Percentiles rank a stretch among this genome's conserved stretches.
These are phyloP conservation scores for Hanseniaspora sp. DNA, from an alignment of 1,139 yeast species.

Conservation along the genomic window DNA sequence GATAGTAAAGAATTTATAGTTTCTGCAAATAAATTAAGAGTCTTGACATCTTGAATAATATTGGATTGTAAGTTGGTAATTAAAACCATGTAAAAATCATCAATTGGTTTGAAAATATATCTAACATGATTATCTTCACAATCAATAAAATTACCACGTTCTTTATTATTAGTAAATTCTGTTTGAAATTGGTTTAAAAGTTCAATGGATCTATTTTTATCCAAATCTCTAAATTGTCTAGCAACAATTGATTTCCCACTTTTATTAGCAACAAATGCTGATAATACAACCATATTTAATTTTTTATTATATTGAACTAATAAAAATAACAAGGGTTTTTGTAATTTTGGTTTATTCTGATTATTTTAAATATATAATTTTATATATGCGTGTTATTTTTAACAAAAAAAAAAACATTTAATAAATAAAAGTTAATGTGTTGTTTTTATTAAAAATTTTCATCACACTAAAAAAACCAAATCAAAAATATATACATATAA, in stretches of 20 bases:
- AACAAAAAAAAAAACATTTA: no score
- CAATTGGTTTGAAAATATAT: constrained; percentile 91
- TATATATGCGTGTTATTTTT: background rate
- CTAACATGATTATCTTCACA: constrained; percentile 64
- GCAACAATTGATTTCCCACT: constrained; percentile 90
- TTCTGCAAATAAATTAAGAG: constrained; percentile 75
- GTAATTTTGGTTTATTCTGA: no score
- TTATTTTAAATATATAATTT: background rate
- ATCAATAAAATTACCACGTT: constrained; percentile 91
- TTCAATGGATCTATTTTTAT: constrained; percentile 77
- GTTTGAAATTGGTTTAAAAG: constrained; percentile 79
- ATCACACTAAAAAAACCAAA: no score
- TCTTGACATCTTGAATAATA: constrained; percentile 87
- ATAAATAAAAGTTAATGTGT: no score
- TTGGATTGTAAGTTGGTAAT: constrained; percentile 87
- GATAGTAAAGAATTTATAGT: constrained; percentile 53
- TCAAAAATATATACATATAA: no score
- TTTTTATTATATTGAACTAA: no score
- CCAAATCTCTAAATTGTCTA: constrained; percentile 80
- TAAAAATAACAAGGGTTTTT: no score
- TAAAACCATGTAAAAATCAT: constrained; percentile 81
- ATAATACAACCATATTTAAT: constrained; percentile 53
- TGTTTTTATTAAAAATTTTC: no score
- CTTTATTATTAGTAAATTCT: constrained; percentile 55
- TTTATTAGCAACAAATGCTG: constrained; percentile 91